Percentiles rank a stretch among this genome's conserved stretches.
These are phyloP conservation scores for Solidago caesia DNA, from an alignment of 129 eudicot species.

Conservation along the genomic window DNA sequence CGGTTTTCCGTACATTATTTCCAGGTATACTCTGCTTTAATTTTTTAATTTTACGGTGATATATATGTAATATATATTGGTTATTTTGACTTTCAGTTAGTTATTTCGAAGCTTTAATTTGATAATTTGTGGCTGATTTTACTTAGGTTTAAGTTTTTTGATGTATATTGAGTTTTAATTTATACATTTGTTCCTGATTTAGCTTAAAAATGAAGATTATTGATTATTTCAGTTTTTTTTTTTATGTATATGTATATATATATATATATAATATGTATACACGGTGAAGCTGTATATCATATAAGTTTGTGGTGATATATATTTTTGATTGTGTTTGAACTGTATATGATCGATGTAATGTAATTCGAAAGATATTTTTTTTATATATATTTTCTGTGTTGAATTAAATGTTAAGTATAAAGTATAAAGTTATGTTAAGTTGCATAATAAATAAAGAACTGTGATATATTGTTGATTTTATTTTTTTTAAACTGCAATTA, in stretches of 20 bases:
- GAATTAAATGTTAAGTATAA: background rate
- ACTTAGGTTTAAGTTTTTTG: background rate
- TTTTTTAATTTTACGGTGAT: background rate
- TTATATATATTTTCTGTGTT: background rate
- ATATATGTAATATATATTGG: background rate
- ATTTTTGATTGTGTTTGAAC: background rate
- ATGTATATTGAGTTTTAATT: background rate
- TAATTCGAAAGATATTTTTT: background rate
- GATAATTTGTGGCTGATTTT: background rate
- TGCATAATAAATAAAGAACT: background rate
- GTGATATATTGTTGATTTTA: background rate
- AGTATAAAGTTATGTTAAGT: background rate
- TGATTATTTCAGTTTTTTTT: too few species aligned
- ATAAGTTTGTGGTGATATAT: background rate
- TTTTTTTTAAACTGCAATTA: background rate
- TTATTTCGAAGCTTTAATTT: background rate
- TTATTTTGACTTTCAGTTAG: background rate
- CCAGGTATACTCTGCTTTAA: background rate
- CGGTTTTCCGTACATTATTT: background rate
- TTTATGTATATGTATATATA: too few species aligned
- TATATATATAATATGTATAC: too few species aligned
- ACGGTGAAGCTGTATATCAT: background rate
- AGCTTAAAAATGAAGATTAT: too few species aligned
- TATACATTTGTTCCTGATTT: too few species aligned
- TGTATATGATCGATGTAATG: background rate